phyloP scores from a whole-genome alignment of 2,329 filamentous ascomycete species.

The Ceratocystis smalleyi region DNA sequence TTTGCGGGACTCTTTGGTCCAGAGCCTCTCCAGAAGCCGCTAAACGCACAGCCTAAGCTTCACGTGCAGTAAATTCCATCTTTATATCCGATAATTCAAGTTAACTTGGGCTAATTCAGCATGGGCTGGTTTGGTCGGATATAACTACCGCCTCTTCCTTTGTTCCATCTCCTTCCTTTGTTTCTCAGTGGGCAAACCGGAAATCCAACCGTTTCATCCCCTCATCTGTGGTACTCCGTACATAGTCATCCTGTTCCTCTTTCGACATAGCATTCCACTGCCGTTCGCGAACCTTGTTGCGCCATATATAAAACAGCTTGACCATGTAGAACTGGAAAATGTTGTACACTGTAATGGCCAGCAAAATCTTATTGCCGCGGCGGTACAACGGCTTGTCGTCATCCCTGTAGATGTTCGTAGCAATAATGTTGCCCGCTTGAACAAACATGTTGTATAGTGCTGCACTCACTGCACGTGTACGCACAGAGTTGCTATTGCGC shows the following conservation, averaged over 20 bases:
- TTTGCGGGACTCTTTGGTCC: conserved; percentile 44
- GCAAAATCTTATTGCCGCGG: conserved; percentile 34
- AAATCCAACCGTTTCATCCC: conserved; percentile 42
- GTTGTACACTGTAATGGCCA: conserved; percentile 34
- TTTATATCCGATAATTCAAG: too few relatives aligned
- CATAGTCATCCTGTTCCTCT: conserved; percentile 33
- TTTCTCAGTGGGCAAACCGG: conserved; percentile 32
- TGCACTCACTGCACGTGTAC: conserved; percentile 32
- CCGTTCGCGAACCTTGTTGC: conserved; percentile 30
- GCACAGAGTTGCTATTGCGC: conserved; percentile 33
- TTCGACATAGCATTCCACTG: conserved; percentile 30
- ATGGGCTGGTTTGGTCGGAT: too few relatives aligned
- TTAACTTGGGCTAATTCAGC: too few relatives aligned
- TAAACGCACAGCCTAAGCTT: background rate
- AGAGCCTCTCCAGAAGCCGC: conserved; percentile 14
- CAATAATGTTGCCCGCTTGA: conserved; percentile 30
- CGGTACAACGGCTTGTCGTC: conserved; percentile 39
- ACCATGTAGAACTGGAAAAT: conserved; percentile 31
- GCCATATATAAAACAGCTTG: conserved; percentile 34
- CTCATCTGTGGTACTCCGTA: conserved; percentile 35
- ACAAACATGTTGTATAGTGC: conserved; percentile 37
- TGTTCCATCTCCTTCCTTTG: background rate
- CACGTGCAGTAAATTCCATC: too few relatives aligned
- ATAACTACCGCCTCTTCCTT: too few relatives aligned
- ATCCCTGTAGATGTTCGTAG: conserved; percentile 37